Conservation (phyloP, 164 flowering plant species). For the Tetrastigma voinierianum region DNA sequence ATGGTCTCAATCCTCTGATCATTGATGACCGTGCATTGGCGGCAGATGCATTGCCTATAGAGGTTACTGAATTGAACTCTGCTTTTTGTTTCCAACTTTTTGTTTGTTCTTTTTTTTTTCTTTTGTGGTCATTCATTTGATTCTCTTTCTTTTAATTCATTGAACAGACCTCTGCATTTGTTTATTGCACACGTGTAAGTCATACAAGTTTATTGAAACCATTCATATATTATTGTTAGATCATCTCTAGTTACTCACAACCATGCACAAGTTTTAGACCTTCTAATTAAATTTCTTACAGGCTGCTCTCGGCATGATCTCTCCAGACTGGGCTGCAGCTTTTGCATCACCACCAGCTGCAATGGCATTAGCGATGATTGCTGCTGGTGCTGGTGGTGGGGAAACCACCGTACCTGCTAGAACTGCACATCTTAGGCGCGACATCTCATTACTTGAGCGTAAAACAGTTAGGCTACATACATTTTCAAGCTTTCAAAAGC, state of each 20-base stretch:
- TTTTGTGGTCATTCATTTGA: no score
- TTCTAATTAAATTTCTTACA: conserved; percentile 27
- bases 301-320: conserved; percentile 97
- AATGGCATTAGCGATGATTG: conserved; percentile 98
- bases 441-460: conserved; percentile 77
- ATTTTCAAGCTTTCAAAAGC: conserved; percentile 92
- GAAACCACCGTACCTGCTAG: conserved; percentile 66
- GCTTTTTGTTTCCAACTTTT: conserved; percentile 2
- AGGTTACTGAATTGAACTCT: conserved; percentile 51
- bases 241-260: no score
- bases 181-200: no score
- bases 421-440: conserved; percentile 67
- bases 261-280: conserved; percentile 3
- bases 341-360: conserved; percentile 99
- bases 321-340: conserved; percentile 99
- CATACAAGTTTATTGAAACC: no score
- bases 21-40: conserved; percentile 95
- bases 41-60: conserved; percentile 94
- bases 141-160: no score
- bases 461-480: conserved; percentile 73
- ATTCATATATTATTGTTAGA: no score
- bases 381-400: conserved; percentile 97
- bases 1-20: conserved; percentile 85
- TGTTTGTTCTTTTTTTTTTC: background rate
- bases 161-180: no score